These are phyloP conservation scores for Monosporascus sp. DNA, from an alignment of 2,329 filamentous ascomycete species.

Conservation along the genomic window DNA sequence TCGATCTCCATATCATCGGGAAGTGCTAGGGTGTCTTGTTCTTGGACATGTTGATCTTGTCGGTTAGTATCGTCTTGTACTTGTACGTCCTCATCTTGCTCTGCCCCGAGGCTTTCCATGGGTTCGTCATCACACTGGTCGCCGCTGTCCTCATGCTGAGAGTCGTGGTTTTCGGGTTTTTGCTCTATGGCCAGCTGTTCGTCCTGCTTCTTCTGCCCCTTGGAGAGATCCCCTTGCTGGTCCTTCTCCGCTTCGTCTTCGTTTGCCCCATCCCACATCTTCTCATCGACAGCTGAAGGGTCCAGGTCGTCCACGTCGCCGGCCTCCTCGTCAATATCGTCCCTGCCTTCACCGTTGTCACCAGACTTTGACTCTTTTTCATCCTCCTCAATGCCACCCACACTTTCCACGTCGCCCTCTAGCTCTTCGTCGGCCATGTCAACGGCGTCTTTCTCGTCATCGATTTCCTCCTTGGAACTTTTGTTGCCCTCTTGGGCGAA, in stretches of 20 bases:
- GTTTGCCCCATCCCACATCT: constrained; percentile 92
- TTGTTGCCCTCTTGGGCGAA: constrained; percentile 79
- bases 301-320: constrained; percentile 90
- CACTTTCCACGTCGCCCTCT: constrained; percentile 72
- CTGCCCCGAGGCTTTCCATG: constrained; percentile 57
- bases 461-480: constrained; percentile 59
- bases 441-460: constrained; percentile 80
- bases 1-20: constrained; percentile 86
- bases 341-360: constrained; percentile 59
- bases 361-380: constrained; percentile 56
- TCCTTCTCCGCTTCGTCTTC: constrained; percentile 80
- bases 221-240: constrained; percentile 66
- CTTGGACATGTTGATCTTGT: constrained; percentile 70
- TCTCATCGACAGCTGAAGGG: constrained; percentile 88
- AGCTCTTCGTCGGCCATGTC: constrained; percentile 90
- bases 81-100: constrained; percentile 51
- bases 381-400: constrained; percentile 57
- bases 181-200: constrained; percentile 51
- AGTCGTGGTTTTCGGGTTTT: constrained; percentile 54
- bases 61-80: constrained; percentile 52
- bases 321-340: constrained; percentile 84
- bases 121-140: constrained; percentile 42
- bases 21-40: constrained; percentile 76
- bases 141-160: constrained; percentile 36
- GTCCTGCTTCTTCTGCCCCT: constrained; percentile 62